Base-by-base conservation (phyloP, 2,329 filamentous ascomycete genomes). In the Trichoderma sp. region DNA sequence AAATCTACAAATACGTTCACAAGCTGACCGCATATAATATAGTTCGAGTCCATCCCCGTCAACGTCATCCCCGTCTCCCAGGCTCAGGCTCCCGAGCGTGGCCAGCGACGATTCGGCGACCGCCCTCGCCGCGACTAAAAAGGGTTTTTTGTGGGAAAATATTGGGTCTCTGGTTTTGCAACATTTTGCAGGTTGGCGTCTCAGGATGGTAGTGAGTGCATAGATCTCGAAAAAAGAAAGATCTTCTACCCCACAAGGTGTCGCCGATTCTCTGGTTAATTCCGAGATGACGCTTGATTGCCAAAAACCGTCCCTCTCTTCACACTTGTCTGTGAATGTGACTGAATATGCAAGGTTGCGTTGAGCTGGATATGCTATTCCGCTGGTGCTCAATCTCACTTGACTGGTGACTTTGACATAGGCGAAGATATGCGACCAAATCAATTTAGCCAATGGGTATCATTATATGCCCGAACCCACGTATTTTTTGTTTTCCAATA, bases 31-130 rank as follows among this genome's bases (percentile, higher is more conserved):
- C 12, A 13, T 55, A 32, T 5, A n/a, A 6, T 15, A 13, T 80
- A 98, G 95, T 99, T 99, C 89, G 96, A 99, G 86, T 90, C 91
- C 78, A 95, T 99, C 85, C 93, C 95, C 84, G 94, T 97, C 92
- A 98, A 97, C 87, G 94, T 98, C 81, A 91, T 97, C 79, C 86
- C 92, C 78, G 94, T 99, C 78, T 88, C 92, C 79, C 95, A 98
- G 88, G 90, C 93, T 84, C 95, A 98, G 88, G 85, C 89, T 76
- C 85, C 89, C 81, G 95, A 98, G 87, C 93, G 94, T 78, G 86
- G 86, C 76, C 90, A 88, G 78, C 92, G 92, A 82, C 90, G 93
- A 82, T 95, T 93, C 86, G 88, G 87, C 81, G 90, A 92, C 86
- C 89, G 90, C 77, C 79, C 81, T 75, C 80, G 79, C 71, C 80